These are phyloP conservation scores for Talaromyces trachyspermus DNA, from an alignment of 495 filamentous ascomycete genomes.

Conservation along the genomic window DNA sequence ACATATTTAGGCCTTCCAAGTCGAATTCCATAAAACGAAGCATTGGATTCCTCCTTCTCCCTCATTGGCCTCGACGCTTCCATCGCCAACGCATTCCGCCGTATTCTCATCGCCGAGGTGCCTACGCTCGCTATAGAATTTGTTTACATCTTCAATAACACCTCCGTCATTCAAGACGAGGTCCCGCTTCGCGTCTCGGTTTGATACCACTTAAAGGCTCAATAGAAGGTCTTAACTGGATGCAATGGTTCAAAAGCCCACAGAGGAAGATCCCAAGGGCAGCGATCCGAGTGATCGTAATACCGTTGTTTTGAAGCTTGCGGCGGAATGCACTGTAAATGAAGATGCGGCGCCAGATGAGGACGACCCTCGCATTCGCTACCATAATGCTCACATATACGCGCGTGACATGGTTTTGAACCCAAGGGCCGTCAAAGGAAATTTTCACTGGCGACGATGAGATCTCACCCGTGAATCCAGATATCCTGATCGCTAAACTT, in stretches of 20 bases:
- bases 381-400: slow-evolving; percentile 81
- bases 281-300: slow-evolving; percentile 63
- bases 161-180: slow-evolving; percentile 94
- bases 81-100: slow-evolving; percentile 95
- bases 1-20: slow-evolving; percentile 46
- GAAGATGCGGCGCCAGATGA: slow-evolving; percentile 58
- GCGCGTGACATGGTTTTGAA: slow-evolving; percentile 70
- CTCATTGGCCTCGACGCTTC: slow-evolving; percentile 85
- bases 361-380: slow-evolving; percentile 73
- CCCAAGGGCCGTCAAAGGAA: slow-evolving; percentile 65
- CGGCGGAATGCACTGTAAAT: slow-evolving; percentile 72
- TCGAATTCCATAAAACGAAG: slow-evolving; percentile 80
- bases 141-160: slow-evolving; percentile 90
- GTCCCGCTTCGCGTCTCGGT: slow-evolving; percentile 78
- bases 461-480: slow-evolving; percentile 73
- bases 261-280: slow-evolving; percentile 45
- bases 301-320: slow-evolving; percentile 64
- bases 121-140: slow-evolving; percentile 88
- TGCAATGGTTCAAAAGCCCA: slow-evolving; percentile 67
- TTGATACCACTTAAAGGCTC: slow-evolving; percentile 81
- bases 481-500: slow-evolving; percentile 91
- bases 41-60: slow-evolving; percentile 74
- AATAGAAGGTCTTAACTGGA: slow-evolving; percentile 63
- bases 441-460: slow-evolving; percentile 57
- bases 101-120: slow-evolving; percentile 92